Base-by-base conservation (phyloP, 805 yeast species). In the Ogataea angusta region DNA sequence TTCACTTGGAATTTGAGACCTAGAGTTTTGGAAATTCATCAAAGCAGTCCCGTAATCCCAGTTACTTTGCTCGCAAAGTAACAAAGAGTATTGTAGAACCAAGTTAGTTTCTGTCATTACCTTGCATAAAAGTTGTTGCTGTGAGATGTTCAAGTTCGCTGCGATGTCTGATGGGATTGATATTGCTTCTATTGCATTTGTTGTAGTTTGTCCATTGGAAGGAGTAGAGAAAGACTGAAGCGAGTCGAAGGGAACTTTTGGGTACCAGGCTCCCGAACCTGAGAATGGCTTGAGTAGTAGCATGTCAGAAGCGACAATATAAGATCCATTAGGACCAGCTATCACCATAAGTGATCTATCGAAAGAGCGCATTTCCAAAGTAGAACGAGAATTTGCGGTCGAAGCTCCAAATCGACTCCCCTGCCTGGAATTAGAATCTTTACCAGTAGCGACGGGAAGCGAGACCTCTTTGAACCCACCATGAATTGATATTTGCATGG, bases 271-370 rank as follows among this genome's bases (percentile, higher is more conserved):
- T 19, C 73, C 69, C 17, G 64, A 51, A 4, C 76, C 78, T 1
- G 80, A 70, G 49, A 66, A 72, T 6, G 81, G 72, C 48, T 95
- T 78, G 3, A 93, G 64, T 12, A 80, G 70, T 38, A 93, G 68
- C 58, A 86, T 60, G 63, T 93, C 99, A 24, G 95, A 83, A 12
- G 95, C 96, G 22, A 93, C 79, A n/a, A 88, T 68, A 68, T 87
- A 77, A 22, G 77, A 67, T 4, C 89, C 85, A 42, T 74, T 73
- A 13, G 80, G 75, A 10, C 82, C 83, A 2, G 81, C 82, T 2
- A 89, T 81, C 18, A 85, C 67, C n/a, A 86, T 69, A 58, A 93
- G 80, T 0, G 82, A 72, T 56, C 99, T 74, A 60, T 93, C 99
- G 62, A 93, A 93, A 8, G 93, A 78, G 58, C 93, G 83, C 50